These are phyloP conservation scores for Sherardia arvensis DNA, from an alignment of 257 asterid species.

Conservation along the genomic window DNA sequence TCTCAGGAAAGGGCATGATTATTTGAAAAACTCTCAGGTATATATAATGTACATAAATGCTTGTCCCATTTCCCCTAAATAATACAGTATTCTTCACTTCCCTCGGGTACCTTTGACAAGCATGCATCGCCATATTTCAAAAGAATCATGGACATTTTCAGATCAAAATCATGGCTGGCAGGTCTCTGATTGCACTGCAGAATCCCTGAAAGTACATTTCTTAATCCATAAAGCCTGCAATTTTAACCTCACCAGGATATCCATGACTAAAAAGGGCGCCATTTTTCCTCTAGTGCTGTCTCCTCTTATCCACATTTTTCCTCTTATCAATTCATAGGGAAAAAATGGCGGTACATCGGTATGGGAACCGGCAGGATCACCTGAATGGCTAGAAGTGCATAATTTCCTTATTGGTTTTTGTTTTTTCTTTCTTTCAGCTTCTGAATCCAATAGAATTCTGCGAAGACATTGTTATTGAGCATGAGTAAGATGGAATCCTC, in stretches of 20 bases:
- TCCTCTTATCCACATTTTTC: conserved; percentile 12
- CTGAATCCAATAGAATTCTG: conserved; percentile 73
- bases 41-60: conserved; percentile 12
- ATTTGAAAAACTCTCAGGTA: conserved; percentile 67
- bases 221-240: neutral
- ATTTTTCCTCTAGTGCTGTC: conserved; percentile 26
- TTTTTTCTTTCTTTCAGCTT: conserved; percentile 25
- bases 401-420: neutral
- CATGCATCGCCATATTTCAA: conserved; percentile 66
- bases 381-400: neutral
- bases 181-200: conserved; percentile 72
- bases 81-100: neutral
- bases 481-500: conserved; percentile 42
- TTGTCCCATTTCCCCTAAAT: no score
- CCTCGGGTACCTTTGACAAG: conserved; percentile 41
- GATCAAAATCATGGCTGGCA: conserved; percentile 84
- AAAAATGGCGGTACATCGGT: neutral
- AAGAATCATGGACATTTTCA: conserved; percentile 81
- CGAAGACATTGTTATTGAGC: conserved; percentile 56
- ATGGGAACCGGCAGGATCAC: neutral
- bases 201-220: conserved; percentile 45
- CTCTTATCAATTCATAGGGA: no score
- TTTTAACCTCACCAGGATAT: neutral
- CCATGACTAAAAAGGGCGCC: neutral
- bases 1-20: conserved; percentile 59